Conservation (phyloP, 176 grass and related monocot species). For the Bothriochloa decipiens region DNA sequence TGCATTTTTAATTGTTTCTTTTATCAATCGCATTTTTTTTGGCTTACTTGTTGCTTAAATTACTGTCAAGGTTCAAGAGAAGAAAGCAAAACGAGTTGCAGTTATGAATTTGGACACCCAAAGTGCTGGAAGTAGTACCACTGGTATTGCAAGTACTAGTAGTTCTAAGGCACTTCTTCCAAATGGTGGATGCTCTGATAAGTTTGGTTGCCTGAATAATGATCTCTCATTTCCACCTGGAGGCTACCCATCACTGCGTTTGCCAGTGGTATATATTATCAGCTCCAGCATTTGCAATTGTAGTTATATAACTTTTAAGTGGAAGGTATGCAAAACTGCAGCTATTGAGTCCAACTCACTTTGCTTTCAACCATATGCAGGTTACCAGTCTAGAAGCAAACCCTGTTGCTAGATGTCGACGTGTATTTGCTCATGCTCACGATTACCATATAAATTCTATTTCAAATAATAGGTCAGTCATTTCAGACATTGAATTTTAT, state of each 20-base stretch:
- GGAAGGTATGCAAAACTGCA: neutral
- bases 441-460: constrained; percentile 98
- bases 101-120: constrained; percentile 68
- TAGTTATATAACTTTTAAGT: neutral
- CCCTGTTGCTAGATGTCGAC: constrained; percentile 79
- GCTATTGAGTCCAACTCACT: constrained; percentile 1
- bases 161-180: constrained; percentile 52
- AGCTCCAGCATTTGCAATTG: neutral
- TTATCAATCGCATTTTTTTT: constrained; percentile 26
- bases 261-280: constrained; percentile 66
- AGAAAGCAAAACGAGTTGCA: constrained; percentile 84
- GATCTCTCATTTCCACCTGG: constrained; percentile 63
- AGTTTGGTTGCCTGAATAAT: constrained; percentile 37
- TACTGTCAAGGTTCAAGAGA: constrained; percentile 78
- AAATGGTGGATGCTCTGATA: constrained; percentile 68
- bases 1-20: neutral
- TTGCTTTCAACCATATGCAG: constrained; percentile 53
- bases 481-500: constrained; percentile 13
- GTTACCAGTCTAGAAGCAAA: constrained; percentile 74
- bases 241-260: constrained; percentile 68
- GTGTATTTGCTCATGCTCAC: constrained; percentile 90
- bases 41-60: constrained; percentile 14
- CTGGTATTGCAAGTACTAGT: constrained; percentile 55
- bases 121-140: constrained; percentile 45
- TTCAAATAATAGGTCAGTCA: constrained; percentile 84